phyloP scores from a whole-genome alignment of 352 stramenopile genomes.

The Globisporangium parvum region DNA sequence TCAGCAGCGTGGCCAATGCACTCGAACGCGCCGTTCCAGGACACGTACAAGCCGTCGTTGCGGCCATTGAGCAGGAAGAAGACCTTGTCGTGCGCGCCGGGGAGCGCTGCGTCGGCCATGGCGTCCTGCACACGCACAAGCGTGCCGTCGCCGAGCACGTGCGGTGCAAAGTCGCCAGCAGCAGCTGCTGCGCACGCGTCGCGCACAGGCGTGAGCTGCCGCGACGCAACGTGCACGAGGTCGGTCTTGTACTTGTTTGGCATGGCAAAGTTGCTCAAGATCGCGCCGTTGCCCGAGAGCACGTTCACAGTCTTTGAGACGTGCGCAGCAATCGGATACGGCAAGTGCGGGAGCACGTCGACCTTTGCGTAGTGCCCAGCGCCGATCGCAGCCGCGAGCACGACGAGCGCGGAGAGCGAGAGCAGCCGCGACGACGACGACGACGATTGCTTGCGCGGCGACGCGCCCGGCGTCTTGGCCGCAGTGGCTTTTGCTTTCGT shows the following conservation, averaged over 20 bases:
- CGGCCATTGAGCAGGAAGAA: conserved; percentile 85
- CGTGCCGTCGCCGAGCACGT: conserved; percentile 29
- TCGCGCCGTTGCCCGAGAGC: conserved; percentile 4
- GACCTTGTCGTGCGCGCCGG: conserved; percentile 33
- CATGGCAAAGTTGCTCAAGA: conserved; percentile 17
- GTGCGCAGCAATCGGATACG: conserved; percentile 8
- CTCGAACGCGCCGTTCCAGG: conserved; percentile 68
- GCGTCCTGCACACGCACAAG: conserved; percentile 41
- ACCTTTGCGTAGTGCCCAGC: conserved; percentile 11
- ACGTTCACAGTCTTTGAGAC: conserved; percentile 6
- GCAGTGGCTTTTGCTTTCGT: not conserved
- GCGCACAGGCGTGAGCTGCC: conserved; percentile 24
- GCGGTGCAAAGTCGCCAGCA: conserved; percentile 19
- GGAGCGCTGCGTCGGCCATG: conserved; percentile 24
- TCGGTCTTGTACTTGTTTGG: conserved; percentile 62
- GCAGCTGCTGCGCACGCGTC: conserved; percentile 36
- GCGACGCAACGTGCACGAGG: conserved; percentile 33
- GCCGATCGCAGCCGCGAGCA: conserved; percentile 10
- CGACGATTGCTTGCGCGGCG: conserved; percentile 4
- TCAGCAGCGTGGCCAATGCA: conserved; percentile 42
- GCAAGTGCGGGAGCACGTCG: conserved; percentile 12
- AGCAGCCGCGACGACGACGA: conserved; percentile 8
- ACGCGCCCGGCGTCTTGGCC: conserved; percentile 1
- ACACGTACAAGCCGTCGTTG: conserved; percentile 75
- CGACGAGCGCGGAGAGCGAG: conserved; percentile 15